A percentile compares a stretch with the other conserved stretches of the same genome.
Conservation (phyloP, 164 flowering plant species). For the Magnolia changhungtana region DNA sequence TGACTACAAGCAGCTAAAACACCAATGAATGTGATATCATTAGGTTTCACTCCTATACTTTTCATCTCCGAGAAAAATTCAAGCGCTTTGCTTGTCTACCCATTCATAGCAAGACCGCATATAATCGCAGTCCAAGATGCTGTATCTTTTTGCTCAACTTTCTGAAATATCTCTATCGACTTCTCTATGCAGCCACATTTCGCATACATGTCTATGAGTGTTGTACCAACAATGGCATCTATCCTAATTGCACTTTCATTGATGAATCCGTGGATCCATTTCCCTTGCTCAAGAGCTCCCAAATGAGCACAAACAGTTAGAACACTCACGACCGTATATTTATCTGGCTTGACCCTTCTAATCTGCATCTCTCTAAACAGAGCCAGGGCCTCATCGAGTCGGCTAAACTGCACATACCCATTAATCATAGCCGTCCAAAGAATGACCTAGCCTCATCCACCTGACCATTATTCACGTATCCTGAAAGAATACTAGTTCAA, state of each 20-base stretch:
- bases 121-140: constrained; percentile 77
- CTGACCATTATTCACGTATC: constrained; percentile 53
- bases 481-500: constrained; percentile 76
- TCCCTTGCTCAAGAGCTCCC: constrained; percentile 84
- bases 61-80: constrained; percentile 58
- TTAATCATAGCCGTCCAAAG: constrained; percentile 92
- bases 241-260: constrained; percentile 38
- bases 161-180: constrained; percentile 54
- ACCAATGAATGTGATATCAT: constrained; percentile 72
- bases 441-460: constrained; percentile 64
- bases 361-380: constrained; percentile 68
- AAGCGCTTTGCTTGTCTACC: constrained; percentile 50
- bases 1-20: constrained; percentile 81
- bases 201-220: constrained; percentile 81
- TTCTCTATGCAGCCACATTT: constrained; percentile 74
- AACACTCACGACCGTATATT: constrained; percentile 53
- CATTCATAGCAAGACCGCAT: constrained; percentile 75
- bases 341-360: constrained; percentile 53
- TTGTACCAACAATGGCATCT: constrained; percentile 66
- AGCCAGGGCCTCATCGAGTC: constrained; percentile 59
- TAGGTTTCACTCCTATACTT: constrained; percentile 43
- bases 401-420: constrained; percentile 71
- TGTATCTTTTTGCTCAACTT: constrained; percentile 45
- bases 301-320: constrained; percentile 74
- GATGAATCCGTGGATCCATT: constrained; percentile 69